Base-by-base conservation (phyloP, 2,329 filamentous ascomycete species). In the Xylaria sp. region DNA sequence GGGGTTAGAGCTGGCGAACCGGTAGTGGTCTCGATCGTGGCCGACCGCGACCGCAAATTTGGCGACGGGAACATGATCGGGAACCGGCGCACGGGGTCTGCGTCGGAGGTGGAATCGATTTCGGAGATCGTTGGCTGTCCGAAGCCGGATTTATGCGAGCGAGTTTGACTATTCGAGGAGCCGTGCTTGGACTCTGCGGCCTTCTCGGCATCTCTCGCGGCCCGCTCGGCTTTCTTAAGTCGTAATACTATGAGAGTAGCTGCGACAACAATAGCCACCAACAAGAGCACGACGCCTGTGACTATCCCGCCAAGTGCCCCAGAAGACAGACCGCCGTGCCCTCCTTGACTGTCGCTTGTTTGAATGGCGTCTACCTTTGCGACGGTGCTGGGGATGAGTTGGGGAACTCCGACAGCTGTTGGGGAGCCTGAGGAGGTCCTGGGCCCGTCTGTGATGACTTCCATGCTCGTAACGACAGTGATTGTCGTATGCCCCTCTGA, bases 241-340 rank as follows among this genome's bases (percentile, higher is more conserved):
- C 83, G 84, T 1, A 84, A 81, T 55, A 89, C 80, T 56, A 89
- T 83, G 58, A 87, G 77, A 68, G 81, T 84, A 1, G 86, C 80
- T 0, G 82, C 82, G 2, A 82, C 78, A 6, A 89, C 48, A 12
- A 88, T 80, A 31, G 84, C 78, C 1, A 86, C 65, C 1, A 89
- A 78, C 12, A 89, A 75, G 0, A 80, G 81, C 2, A 86, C 78
- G 13, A 83, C 84, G 1, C 85, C 87, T 1, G 82, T 85, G 41
- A 89, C 81, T 25, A 89, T 87, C 1, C 87, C 88, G 2, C 84
- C 87, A 2, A 89, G 78, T 31, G 84, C 80, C 0, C 77, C 80
- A 0, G 73, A 76, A 6, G 82, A 81, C 25, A 86, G 77, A n/a
- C 77, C 72, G 52, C 78, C 74, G 9, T 70, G 72, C n/a, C 74